Base-by-base conservation (phyloP, 2,329 filamentous ascomycete species). In the Aspergillus brasiliensis region DNA sequence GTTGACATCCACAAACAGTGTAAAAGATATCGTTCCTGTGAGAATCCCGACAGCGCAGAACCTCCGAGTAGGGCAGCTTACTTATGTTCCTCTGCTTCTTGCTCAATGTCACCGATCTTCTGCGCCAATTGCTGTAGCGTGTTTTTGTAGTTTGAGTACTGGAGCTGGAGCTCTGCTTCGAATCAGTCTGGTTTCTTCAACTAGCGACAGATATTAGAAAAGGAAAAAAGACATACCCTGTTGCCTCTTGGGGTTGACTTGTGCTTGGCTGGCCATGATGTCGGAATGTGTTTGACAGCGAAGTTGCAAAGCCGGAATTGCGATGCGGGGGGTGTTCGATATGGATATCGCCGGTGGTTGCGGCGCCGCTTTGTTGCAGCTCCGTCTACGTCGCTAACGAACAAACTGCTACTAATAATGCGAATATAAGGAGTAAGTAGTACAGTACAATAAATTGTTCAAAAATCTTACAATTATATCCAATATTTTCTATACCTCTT, bases 51-150 rank as follows among this genome's bases (percentile, higher is more conserved):
- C 8, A 21, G 2, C 15, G 2, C 4, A 23, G 15, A 23, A n/a
- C 3, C 4, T 28, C 3, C 28, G 3, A 49, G 5, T 8, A 31
- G 61, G 40, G 3, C 23, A 48, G 78, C 89, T 75, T 80, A 98
- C 95, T 97, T 98, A 83, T 99, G 95, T 77, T 99, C 95, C 77
- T 99, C 95, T 19, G 91, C 89, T 76, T 98, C 95, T 76, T 97
- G 92, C 80, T 99, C 95, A 58, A 99, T 93, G 73, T 98, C 93
- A 42, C 95, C 95, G 69, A 99, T 97, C 77, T 97, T 98, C 73
- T 92, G 89, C 28, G 95, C 95, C 71, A 99, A 88, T 73, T 95
- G 91, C 78, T 98, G 94, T 60, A 99, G 85, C 34, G 83, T 87
- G 71, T 85, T 87, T 72, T 88, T 89, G 82, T 85, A 83, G 65